Evolutionary conservation across 352 stramenopile species (phyloP).

Genomic region (Phytopythium montanum): DNA sequence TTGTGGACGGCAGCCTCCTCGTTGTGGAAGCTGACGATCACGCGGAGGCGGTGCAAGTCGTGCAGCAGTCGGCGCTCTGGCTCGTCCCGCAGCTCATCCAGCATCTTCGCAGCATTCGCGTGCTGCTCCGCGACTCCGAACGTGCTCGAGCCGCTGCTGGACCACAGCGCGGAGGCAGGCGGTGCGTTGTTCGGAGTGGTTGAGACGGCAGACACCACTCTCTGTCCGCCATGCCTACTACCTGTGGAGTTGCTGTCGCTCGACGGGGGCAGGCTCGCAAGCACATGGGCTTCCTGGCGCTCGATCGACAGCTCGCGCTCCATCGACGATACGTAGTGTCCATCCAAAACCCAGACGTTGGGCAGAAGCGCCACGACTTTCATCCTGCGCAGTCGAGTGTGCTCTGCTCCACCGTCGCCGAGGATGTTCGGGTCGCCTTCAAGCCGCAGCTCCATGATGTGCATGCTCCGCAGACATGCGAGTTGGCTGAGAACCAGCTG

Average conservation of each 20-base stretch:
- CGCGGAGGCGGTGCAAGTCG: constrained; percentile 37
- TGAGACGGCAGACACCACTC: not conserved
- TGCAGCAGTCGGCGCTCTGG: constrained; percentile 3
- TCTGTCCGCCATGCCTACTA: too few relatives aligned
- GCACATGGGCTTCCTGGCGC: constrained; percentile 31
- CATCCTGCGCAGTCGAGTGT: constrained; percentile 27
- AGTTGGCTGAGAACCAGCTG: constrained; percentile 45
- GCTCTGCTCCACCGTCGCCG: constrained; percentile 9
- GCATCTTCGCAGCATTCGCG: constrained; percentile 9
- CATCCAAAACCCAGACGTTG: constrained; percentile 55
- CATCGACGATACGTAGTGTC: constrained; percentile 42
- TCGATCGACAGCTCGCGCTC: constrained; percentile 42
- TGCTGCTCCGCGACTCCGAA: constrained; percentile 3
- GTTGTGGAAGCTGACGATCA: constrained; percentile 44
- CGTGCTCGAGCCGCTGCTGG: not conserved
- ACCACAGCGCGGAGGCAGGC: not conserved
- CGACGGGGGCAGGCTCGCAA: not conserved
- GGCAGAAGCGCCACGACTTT: constrained; percentile 46
- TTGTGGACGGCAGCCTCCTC: constrained; percentile 45
- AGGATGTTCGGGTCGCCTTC: constrained; percentile 30
- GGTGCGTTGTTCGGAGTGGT: constrained; percentile 8
- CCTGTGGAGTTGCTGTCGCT: not conserved
- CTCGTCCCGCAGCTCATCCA: constrained; percentile 8
- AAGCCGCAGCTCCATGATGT: constrained; percentile 50
- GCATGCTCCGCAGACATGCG: constrained; percentile 47